A percentile compares a stretch with the other conserved stretches of the same genome.
phyloP scores from a whole-genome alignment of 768 basidiomycete species.

The Boletus subparvulus region DNA sequence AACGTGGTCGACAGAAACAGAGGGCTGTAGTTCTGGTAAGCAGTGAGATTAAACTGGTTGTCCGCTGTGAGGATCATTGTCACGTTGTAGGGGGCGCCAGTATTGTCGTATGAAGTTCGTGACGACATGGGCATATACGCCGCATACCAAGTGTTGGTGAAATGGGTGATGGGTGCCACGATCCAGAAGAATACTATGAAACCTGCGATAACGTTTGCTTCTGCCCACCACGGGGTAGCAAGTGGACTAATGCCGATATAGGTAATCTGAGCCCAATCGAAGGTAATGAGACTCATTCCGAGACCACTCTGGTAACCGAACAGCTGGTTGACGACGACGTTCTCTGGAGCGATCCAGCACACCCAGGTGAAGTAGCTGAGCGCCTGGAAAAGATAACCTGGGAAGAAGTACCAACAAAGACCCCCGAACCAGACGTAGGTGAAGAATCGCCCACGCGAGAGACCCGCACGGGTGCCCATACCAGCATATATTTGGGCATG shows the following conservation, averaged over 20 bases:
- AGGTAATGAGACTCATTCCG: conserved; percentile 74
- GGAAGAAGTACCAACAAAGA: conserved; percentile 56
- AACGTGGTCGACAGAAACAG: conserved; percentile 50
- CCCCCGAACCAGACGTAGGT: conserved; percentile 42
- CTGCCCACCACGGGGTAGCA: conserved; percentile 37
- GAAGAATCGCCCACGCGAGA: conserved; percentile 57
- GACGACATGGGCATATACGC: conserved; percentile 41
- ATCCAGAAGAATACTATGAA: conserved; percentile 38
- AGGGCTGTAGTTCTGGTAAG: conserved; percentile 40
- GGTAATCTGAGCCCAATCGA: conserved; percentile 80
- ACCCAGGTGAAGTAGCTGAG: conserved; percentile 61
- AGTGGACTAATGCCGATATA: conserved; percentile 44
- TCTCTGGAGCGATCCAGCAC: conserved; percentile 70
- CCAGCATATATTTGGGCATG: conserved; percentile 56
- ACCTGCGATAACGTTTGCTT: conserved; percentile 39
- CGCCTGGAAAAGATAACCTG: conserved; percentile 72
- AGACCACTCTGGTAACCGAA: conserved; percentile 60
- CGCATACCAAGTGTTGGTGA: conserved; percentile 39
- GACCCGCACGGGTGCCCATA: conserved; percentile 43
- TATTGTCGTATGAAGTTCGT: conserved; percentile 44
- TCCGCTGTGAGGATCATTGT: conserved; percentile 35
- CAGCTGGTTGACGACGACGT: conserved; percentile 68
- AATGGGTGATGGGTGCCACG: conserved; percentile 29
- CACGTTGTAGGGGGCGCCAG: conserved; percentile 43
- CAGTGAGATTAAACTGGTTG: conserved; percentile 31